These are phyloP conservation scores for Pseudogymnoascus sp. DNA, from an alignment of 2,329 filamentous ascomycete species.

Conservation along the genomic window DNA sequence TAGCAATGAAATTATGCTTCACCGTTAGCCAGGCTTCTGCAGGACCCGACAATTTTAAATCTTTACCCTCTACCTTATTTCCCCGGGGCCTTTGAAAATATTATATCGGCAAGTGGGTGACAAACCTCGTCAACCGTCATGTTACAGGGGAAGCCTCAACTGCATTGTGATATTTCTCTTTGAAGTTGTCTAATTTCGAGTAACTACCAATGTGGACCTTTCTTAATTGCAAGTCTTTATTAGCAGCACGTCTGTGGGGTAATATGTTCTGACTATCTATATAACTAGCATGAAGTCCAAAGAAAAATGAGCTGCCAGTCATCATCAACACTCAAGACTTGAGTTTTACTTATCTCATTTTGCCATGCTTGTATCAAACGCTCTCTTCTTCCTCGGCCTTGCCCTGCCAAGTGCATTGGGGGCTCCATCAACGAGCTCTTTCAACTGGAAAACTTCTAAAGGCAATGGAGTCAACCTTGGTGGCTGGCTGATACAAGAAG, in stretches of 20 bases:
- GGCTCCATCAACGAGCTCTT: background rate
- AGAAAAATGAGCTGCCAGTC: background rate
- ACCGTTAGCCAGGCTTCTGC: background rate
- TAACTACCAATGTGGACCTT: background rate
- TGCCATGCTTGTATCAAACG: background rate
- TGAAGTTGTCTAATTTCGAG: background rate
- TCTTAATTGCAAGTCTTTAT: background rate
- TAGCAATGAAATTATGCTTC: background rate
- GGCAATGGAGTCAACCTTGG: conserved; percentile 26
- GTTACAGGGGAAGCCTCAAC: background rate
- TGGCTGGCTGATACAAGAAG: conserved; percentile 30
- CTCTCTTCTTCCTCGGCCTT: background rate
- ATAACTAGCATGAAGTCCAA: background rate
- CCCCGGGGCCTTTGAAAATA: background rate
- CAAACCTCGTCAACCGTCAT: background rate
- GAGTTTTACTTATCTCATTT: background rate
- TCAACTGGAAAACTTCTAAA: conserved; percentile 19
- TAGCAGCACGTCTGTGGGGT: background rate
- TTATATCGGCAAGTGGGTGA: background rate
- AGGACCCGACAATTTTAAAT: too few relatives aligned
- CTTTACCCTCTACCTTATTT: background rate
- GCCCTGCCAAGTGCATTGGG: background rate
- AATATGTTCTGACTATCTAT: background rate
- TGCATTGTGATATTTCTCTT: background rate
- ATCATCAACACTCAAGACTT: background rate